phyloP scores from a whole-genome alignment of 805 yeast species.

The Pichia membranifaciens region DNA sequence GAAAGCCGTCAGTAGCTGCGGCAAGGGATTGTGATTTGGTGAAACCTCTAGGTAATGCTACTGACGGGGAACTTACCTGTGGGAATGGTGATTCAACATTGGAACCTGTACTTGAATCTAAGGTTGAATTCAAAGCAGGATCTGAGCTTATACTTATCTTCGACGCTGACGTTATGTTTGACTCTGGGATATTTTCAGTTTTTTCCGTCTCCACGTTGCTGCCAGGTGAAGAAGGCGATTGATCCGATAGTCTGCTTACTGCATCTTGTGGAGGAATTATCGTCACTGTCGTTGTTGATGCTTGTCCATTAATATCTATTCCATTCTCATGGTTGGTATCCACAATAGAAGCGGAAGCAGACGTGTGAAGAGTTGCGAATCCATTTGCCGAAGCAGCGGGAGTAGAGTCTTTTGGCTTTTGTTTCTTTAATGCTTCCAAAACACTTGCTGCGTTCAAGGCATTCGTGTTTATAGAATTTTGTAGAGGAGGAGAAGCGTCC shows the following conservation, averaged over 20 bases:
- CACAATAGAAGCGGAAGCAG: too few relatives aligned
- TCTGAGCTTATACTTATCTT: background rate
- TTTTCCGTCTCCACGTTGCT: too few relatives aligned
- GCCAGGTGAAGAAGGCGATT: too few relatives aligned
- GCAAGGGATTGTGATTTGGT: conserved; percentile 1
- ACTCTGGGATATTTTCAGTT: too few relatives aligned
- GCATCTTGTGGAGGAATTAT: too few relatives aligned
- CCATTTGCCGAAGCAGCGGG: background rate
- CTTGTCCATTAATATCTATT: too few relatives aligned
- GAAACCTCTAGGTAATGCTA: background rate
- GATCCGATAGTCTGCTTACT: too few relatives aligned
- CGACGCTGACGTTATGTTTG: too few relatives aligned
- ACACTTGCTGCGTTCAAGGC: conserved; percentile 35
- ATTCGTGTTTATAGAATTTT: conserved; percentile 22
- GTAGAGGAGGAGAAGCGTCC: conserved; percentile 1
- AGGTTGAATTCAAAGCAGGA: background rate
- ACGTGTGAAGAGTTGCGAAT: too few relatives aligned
- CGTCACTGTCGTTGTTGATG: too few relatives aligned
- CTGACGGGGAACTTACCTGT: too few relatives aligned
- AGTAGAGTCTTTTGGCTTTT: conserved; percentile 25
- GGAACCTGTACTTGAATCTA: background rate
- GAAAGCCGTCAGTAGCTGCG: conserved; percentile 15
- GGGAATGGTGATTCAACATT: background rate
- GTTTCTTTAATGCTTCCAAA: conserved; percentile 32
- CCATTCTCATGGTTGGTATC: too few relatives aligned